phyloP scores from a whole-genome alignment of 768 basidiomycete genomes.

The Russula sp. region DNA sequence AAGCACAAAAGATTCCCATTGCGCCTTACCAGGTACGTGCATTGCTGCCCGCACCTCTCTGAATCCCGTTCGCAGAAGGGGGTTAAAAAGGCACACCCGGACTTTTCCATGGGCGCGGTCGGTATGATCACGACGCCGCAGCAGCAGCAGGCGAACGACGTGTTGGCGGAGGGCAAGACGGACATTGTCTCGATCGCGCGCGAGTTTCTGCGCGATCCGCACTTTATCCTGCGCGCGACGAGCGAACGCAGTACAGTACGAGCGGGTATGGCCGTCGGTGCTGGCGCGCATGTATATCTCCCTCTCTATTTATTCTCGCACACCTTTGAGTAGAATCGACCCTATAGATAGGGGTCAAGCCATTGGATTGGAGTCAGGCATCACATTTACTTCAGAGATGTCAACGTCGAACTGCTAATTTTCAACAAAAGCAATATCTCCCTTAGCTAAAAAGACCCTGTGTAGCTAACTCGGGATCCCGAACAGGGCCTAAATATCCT shows the following conservation, averaged over 20 bases:
- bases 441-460: too few relatives aligned
- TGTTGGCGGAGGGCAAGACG: slow-evolving; percentile 59
- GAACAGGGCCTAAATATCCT: too few relatives aligned
- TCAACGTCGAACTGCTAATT: too few relatives aligned
- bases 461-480: too few relatives aligned
- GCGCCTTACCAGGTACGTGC: slow-evolving; percentile 54
- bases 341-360: too few relatives aligned
- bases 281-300: slow-evolving; percentile 25
- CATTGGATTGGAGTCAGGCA: too few relatives aligned
- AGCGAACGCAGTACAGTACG: slow-evolving; percentile 63
- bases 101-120: slow-evolving; percentile 56
- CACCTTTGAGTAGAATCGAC: too few relatives aligned
- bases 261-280: slow-evolving; percentile 46
- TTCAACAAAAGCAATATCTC: too few relatives aligned
- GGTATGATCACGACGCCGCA: slow-evolving; percentile 69
- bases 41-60: too few relatives aligned
- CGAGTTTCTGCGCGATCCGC: slow-evolving; percentile 59
- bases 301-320: too few relatives aligned
- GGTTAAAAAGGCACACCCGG: slow-evolving; percentile 52
- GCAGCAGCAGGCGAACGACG: slow-evolving; percentile 47
- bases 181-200: slow-evolving; percentile 65
- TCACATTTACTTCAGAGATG: too few relatives aligned
- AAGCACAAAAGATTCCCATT: slow-evolving; percentile 47
- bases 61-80: slow-evolving; percentile 66
- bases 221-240: slow-evolving; percentile 59